A percentile compares a stretch with the other conserved stretches of the same genome.
Conservation (phyloP, 495 filamentous ascomycete species). For the Penicillium silybi region DNA sequence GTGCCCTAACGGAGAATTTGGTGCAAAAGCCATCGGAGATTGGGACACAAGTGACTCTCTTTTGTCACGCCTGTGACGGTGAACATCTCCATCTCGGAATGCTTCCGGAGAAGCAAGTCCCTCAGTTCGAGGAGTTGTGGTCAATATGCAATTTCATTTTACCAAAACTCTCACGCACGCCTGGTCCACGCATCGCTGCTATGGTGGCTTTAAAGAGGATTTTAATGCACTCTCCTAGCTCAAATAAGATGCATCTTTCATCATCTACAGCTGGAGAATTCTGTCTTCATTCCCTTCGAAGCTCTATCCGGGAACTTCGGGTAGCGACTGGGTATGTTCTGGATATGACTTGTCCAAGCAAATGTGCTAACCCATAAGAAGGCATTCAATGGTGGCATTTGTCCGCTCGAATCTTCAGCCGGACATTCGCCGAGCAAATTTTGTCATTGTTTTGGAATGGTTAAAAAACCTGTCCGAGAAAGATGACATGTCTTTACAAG, state of each 20-base stretch:
- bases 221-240: conserved; percentile 55
- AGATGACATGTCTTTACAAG: conserved; percentile 60
- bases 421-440: conserved; percentile 57
- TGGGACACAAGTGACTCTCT: conserved; percentile 17
- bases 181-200: conserved; percentile 61
- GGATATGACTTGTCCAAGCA: not conserved
- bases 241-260: conserved; percentile 60
- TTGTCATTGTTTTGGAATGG: conserved; percentile 60
- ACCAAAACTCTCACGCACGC: conserved; percentile 54
- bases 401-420: conserved; percentile 46
- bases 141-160: conserved; percentile 53
- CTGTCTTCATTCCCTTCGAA: conserved; percentile 74
- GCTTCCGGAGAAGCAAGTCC: conserved; percentile 14
- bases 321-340: conserved; percentile 64
- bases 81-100: conserved; percentile 16
- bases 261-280: conserved; percentile 66
- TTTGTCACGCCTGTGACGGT: conserved; percentile 37
- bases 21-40: conserved; percentile 12
- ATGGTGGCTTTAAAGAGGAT: conserved; percentile 69
- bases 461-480: conserved; percentile 67
- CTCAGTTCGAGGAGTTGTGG: conserved; percentile 44
- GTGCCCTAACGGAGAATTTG: conserved; percentile 34
- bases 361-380: conserved; percentile 21
- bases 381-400: conserved; percentile 63
- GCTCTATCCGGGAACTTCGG: conserved; percentile 80